Percentiles rank a stretch among this genome's conserved stretches.
Conservation (phyloP, 1,139 yeast species). For the Diutina mesorugosa region DNA sequence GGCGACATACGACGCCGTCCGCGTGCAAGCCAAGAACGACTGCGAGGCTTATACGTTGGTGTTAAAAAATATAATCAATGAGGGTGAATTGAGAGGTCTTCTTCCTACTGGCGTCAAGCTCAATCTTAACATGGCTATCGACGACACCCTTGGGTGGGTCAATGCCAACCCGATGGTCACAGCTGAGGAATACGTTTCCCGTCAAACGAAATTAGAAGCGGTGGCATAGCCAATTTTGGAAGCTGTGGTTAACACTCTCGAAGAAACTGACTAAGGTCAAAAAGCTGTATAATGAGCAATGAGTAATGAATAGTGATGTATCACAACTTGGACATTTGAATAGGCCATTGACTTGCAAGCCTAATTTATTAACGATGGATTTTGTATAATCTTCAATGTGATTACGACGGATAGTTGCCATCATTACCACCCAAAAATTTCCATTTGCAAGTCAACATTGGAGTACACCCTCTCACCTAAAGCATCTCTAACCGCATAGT, state of each 20-base stretch:
- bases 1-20: slow-evolving; percentile 45
- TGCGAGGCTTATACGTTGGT: neutral
- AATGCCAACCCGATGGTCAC: neutral
- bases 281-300: too few relatives aligned
- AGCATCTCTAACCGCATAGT: neutral
- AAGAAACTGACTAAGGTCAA: too few relatives aligned
- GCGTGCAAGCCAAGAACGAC: neutral
- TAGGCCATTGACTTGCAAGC: too few relatives aligned
- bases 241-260: too few relatives aligned
- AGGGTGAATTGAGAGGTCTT: slow-evolving; percentile 36
- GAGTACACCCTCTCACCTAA: neutral
- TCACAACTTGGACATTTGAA: too few relatives aligned
- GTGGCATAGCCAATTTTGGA: slow-evolving; percentile 1
- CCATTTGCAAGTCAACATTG: neutral
- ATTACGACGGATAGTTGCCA: too few relatives aligned
- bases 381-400: too few relatives aligned
- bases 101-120: slow-evolving; percentile 24
- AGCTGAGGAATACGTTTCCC: neutral
- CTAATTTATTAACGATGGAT: too few relatives aligned
- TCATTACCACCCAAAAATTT: neutral
- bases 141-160: neutral
- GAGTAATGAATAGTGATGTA: too few relatives aligned
- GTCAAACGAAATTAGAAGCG: slow-evolving; percentile 1
- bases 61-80: slow-evolving; percentile 9
- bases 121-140: slow-evolving; percentile 6